Conservation (phyloP, 2,329 filamentous ascomycete genomes). For the Penicillium sp. region DNA sequence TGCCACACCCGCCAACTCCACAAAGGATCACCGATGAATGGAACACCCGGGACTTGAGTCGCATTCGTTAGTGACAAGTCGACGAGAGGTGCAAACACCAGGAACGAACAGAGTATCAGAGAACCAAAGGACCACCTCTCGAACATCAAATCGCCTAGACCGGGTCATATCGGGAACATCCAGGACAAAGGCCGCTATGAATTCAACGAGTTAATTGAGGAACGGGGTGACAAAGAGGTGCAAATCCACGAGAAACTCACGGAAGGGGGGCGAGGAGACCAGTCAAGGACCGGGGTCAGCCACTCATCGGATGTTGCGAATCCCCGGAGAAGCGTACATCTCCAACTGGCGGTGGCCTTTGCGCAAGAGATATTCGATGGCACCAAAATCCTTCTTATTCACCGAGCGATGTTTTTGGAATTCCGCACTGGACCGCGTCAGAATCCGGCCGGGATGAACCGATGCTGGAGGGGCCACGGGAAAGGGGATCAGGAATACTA, state of each 20-base stretch:
- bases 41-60: no score
- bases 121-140: no score
- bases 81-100: no score
- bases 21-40: no score
- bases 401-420: conserved; percentile 72
- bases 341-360: conserved; percentile 83
- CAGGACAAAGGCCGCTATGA: no score
- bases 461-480: conserved; percentile 5
- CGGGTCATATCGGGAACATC: no score
- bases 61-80: no score
- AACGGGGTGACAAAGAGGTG: not conserved
- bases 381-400: conserved; percentile 82
- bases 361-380: conserved; percentile 82
- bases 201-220: not conserved
- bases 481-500: conserved; percentile 6
- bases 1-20: no score
- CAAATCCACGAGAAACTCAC: not conserved
- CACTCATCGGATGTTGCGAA: conserved; percentile 68
- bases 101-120: no score
- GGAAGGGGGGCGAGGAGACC: not conserved
- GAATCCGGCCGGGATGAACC: conserved; percentile 18
- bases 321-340: conserved; percentile 76
- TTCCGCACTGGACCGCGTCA: conserved; percentile 61
- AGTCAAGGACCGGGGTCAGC: not conserved
- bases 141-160: no score